Conservation (phyloP, 352 stramenopile species). For the Pythium grandisporangium region DNA sequence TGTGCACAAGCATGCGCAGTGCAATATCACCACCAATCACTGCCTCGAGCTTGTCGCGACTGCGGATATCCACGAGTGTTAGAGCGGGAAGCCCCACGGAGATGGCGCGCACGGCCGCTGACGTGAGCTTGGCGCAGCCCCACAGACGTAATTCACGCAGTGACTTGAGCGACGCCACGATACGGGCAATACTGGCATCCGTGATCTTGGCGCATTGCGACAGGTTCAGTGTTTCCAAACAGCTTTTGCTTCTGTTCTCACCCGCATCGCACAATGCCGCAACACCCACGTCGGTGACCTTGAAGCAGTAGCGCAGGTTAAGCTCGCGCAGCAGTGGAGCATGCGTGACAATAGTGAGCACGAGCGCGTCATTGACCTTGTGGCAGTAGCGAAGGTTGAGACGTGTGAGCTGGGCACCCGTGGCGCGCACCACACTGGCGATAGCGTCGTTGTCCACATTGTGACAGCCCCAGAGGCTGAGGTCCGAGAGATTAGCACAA, state of each 20-base stretch:
- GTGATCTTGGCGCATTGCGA: slow-evolving; percentile 79
- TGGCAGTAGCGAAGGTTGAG: slow-evolving; percentile 80
- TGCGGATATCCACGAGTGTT: slow-evolving; percentile 66
- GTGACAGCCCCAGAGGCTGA: slow-evolving; percentile 72
- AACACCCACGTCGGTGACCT: slow-evolving; percentile 66
- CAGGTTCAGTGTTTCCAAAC: slow-evolving; percentile 66
- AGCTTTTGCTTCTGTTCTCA: no score
- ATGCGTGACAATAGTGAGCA: slow-evolving; percentile 35
- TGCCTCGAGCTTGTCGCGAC: slow-evolving; percentile 60
- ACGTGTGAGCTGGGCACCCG: slow-evolving; percentile 24
- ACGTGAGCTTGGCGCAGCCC: slow-evolving; percentile 76
- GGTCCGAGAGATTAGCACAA: slow-evolving; percentile 35
- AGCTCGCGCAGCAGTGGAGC: slow-evolving; percentile 48
- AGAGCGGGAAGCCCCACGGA: slow-evolving; percentile 52
- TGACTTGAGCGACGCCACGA: slow-evolving; percentile 37
- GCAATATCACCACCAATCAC: slow-evolving; percentile 67
- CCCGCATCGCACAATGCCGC: slow-evolving; percentile 36
- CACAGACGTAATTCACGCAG: slow-evolving; percentile 74
- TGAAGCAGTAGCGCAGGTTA: slow-evolving; percentile 84
- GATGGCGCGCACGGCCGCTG: slow-evolving; percentile 56
- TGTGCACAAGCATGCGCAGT: slow-evolving; percentile 69
- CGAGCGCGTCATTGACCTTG: slow-evolving; percentile 74
- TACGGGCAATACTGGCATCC: slow-evolving; percentile 49
- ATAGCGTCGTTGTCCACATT: slow-evolving; percentile 69
- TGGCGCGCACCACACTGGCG: slow-evolving; percentile 39